Evolutionary conservation across 306 rosid species (phyloP), one percentile per base, ranked within the genome.

Genomic region (Potentilla sterilis): DNA sequence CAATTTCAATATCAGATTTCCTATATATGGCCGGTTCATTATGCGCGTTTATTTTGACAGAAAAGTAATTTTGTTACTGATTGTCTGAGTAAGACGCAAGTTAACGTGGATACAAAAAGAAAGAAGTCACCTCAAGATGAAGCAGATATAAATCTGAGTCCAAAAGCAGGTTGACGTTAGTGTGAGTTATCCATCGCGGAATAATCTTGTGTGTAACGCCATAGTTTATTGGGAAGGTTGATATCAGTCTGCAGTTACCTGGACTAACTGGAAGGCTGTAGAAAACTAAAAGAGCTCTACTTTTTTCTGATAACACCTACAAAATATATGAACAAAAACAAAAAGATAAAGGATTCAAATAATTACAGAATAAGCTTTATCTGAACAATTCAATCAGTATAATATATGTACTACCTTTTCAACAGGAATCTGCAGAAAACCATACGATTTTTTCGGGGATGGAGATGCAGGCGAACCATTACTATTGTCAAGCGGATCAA

Each of bases 131-230:
- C 98, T 94, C 95, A 77, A 92, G 64, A 76, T 92, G 98, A 76
- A 94, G 97, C 80, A 94, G 95, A 80, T 87, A 84, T 52, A 92
- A 84, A 83, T 92, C 98, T 15, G 98, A 94, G 86, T 94, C 98
- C 62, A 94, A 74, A 76, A 94, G 42, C 69, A 88, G 84, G 87
- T 90, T 94, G 72, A 86, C 93, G 74, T 87, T 81, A 19, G 90
- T 14, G 79, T 94, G 98, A 81, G 82, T 86, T 3, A 88, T 76
- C 98, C 98, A 94, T 71, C 96, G 78, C 1, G 97, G 98, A 67
- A 86, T 85, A 78, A 92, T 55, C 85, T 85, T 89, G 14, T 28
- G 28, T 28, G 28, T 28, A 22, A 73, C 0, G 16, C 89, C 93
- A 44, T 87, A 92, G 78, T 94, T 94, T 81, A 97, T 87, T 18